Conservation (phyloP, 306 rosid genomes). For the Cicer chorassanicum region DNA sequence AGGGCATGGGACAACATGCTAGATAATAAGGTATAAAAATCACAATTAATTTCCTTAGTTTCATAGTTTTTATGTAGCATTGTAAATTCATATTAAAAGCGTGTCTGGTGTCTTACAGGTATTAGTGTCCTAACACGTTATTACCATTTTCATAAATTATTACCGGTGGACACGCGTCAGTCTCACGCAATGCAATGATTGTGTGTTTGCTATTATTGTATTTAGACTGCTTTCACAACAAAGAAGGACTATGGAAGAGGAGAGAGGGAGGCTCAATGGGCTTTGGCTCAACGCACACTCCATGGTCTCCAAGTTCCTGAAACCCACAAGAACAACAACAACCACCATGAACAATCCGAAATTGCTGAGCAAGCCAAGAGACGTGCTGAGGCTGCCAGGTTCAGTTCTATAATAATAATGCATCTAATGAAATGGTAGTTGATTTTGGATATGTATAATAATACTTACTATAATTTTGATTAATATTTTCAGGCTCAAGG, state of each 20-base stretch:
- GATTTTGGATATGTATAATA: neutral
- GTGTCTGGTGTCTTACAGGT: neutral
- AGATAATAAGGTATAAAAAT: constrained; percentile 57
- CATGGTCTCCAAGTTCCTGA: constrained; percentile 64
- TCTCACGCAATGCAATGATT: neutral
- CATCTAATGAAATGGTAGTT: neutral
- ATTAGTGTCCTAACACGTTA: neutral
- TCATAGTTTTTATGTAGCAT: neutral
- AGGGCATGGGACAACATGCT: constrained; percentile 76
- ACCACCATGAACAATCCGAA: constrained; percentile 55
- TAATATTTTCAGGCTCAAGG: constrained; percentile 63
- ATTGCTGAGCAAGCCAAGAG: constrained; percentile 83
- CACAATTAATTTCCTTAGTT: neutral
- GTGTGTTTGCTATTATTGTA: constrained; percentile 18
- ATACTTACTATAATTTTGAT: neutral
- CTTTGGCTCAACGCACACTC: constrained; percentile 68
- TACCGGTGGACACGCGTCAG: neutral
- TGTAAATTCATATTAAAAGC: neutral
- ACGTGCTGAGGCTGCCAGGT: constrained; percentile 92
- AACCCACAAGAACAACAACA: constrained; percentile 37
- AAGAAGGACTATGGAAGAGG: constrained; percentile 79
- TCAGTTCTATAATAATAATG: neutral
- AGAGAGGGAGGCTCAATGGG: constrained; percentile 91
- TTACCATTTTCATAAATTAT: neutral
- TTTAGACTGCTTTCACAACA: constrained; percentile 76